Evolutionary conservation across 164 flowering plant genomes (phyloP), one percentile per base, ranked within the genome.

Genomic region (Kingdonia uniflora): DNA sequence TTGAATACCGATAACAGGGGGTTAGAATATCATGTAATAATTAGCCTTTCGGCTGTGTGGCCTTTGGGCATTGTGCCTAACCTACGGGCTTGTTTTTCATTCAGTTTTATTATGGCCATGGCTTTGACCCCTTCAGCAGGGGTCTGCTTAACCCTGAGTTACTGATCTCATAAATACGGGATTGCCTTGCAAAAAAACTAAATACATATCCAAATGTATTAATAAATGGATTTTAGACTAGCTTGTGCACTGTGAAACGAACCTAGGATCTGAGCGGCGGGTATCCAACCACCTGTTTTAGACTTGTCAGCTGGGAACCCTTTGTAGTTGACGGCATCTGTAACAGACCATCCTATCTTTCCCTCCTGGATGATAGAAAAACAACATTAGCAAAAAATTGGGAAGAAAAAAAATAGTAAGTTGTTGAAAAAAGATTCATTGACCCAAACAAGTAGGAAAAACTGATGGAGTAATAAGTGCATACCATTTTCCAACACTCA

Each of bases 231-330:
- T 3, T 29, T 29, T 29, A 29, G 35, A 29, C 35, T 29, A 29
- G 35, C 8, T 29, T 29, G 8, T 29, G 35, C 8, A 29, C 4
- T 3, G 35, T 29, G 14, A n/a, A 51, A 67, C 65, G 45, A 51
- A 89, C 97, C 95, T 51, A 86, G 65, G 49, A 84, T 75, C 14
- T 79, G 83, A 16, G 90, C 85, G 24, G 97, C 94, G 2, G 80
- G 76, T 5, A 78, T 64, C 97, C 97, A 89, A 54, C 97, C 95
- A 17, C 97, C 95, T 20, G 95, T 82, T 70, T 66, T 89, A 8
- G 94, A 62, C 56, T 57, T 75, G 46, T 84, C 83, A 52, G 95
- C 97, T 8, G 94, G 92, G 47, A 57, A 69, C 11, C 85, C 97
- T 39, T 71, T 76, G 74, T 75, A 76, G 64, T 85, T 82, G 20